phyloP scores from a whole-genome alignment of 225 moss, liverwort and hornwort species.

The Bryoerythrophyllum caledonicum region DNA sequence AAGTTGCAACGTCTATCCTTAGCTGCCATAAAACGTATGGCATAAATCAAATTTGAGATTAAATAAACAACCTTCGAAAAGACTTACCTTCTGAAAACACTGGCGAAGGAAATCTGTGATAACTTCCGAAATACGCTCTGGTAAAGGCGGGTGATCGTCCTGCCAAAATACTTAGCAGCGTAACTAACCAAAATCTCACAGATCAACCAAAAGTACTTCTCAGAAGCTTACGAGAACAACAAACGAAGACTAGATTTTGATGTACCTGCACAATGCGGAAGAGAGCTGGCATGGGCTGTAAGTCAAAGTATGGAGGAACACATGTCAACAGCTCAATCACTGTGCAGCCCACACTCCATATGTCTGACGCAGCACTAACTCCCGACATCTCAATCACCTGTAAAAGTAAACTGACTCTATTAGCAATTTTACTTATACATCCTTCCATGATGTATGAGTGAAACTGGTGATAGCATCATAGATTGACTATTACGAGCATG shows the following conservation, averaged over 20 bases:
- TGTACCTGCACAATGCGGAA: slow-evolving; percentile 80
- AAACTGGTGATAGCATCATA: background rate
- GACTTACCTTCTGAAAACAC: slow-evolving; percentile 72
- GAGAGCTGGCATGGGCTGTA: slow-evolving; percentile 87
- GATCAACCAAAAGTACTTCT: background rate
- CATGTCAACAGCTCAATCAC: slow-evolving; percentile 87
- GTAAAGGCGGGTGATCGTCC: slow-evolving; percentile 86
- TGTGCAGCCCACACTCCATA: slow-evolving; percentile 93
- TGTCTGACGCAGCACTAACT: slow-evolving; percentile 87
- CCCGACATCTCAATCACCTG: slow-evolving; percentile 96
- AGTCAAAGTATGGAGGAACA: slow-evolving; percentile 83
- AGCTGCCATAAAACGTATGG: background rate
- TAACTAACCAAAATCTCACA: slow-evolving; percentile 8
- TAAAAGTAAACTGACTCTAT: slow-evolving; percentile 8
- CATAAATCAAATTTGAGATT: background rate
- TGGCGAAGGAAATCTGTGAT: slow-evolving; percentile 82
- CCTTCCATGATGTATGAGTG: background rate
- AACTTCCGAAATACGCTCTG: slow-evolving; percentile 65
- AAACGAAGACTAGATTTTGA: background rate
- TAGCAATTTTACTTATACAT: background rate
- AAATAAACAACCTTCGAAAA: background rate
- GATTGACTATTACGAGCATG: background rate
- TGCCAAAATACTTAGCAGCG: slow-evolving; percentile 25
- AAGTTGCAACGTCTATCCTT: background rate
- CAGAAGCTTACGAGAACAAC: background rate